Conservation (phyloP, 1,139 yeast species). For the Magnusiomyces suaveolens region DNA sequence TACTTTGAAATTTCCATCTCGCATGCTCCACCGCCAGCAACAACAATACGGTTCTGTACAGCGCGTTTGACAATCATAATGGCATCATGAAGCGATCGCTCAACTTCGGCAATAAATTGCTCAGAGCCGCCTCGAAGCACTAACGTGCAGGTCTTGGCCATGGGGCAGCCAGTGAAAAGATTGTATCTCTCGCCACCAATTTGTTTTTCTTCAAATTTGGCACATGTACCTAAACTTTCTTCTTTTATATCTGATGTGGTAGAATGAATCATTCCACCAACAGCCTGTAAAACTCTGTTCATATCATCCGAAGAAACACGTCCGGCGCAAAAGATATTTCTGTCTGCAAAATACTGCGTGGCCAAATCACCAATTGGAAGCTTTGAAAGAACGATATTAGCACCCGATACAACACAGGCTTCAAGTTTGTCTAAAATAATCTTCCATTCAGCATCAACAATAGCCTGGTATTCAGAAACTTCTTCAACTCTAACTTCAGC, state of each 20-base stretch:
- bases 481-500: slow-evolving; percentile 98
- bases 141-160: slow-evolving; percentile 87
- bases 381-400: slow-evolving; percentile 84
- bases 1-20: slow-evolving; percentile 93
- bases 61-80: slow-evolving; percentile 97
- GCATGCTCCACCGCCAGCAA: slow-evolving; percentile 98
- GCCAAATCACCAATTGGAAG: slow-evolving; percentile 97
- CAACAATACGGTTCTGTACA: slow-evolving; percentile 72
- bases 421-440: slow-evolving; percentile 75
- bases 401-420: slow-evolving; percentile 75
- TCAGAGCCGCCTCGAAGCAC: slow-evolving; percentile 96
- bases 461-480: slow-evolving; percentile 87
- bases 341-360: slow-evolving; percentile 94
- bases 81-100: slow-evolving; percentile 94
- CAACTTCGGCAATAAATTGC: slow-evolving; percentile 97
- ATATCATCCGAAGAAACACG: slow-evolving; percentile 82
- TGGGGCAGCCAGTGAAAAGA: slow-evolving; percentile 83
- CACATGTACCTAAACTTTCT: slow-evolving; percentile 80
- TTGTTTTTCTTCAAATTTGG: slow-evolving; percentile 78
- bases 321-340: slow-evolving; percentile 95
- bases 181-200: slow-evolving; percentile 94
- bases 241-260: slow-evolving; percentile 71
- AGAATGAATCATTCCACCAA: slow-evolving; percentile 85
- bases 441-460: slow-evolving; percentile 98
- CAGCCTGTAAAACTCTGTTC: slow-evolving; percentile 88